These are phyloP conservation scores for Mesembryanthemum crystallinum DNA, from an alignment of 148 eudicot species.

Conservation along the genomic window DNA sequence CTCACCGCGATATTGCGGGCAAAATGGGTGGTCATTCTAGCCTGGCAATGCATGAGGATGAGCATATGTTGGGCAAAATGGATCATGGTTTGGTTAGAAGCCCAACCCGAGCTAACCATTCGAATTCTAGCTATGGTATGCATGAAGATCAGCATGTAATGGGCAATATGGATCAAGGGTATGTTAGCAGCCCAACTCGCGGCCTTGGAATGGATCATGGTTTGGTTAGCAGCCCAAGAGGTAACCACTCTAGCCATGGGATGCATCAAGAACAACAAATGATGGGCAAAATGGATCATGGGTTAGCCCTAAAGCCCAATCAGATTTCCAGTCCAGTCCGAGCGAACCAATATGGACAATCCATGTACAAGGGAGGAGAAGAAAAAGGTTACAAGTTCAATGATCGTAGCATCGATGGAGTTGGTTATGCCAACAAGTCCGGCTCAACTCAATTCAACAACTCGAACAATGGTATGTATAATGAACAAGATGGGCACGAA, in stretches of 20 bases:
- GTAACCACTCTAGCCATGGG: not conserved
- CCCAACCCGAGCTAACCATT: not conserved
- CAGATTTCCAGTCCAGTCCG: not conserved
- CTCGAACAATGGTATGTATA: not conserved
- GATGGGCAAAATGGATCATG: slow-evolving; percentile 8
- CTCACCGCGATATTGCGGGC: not conserved
- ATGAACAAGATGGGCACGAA: not conserved
- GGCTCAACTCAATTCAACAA: not conserved
- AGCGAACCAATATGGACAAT: slow-evolving; percentile 1
- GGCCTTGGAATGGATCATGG: slow-evolving; percentile 5
- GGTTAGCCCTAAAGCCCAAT: not conserved
- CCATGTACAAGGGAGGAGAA: slow-evolving; percentile 7
- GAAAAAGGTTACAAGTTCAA: slow-evolving; percentile 2
- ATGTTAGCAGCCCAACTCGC: not conserved
- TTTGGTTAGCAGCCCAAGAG: not conserved
- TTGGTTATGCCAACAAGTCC: not conserved
- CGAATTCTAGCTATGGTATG: not conserved
- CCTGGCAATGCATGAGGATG: not conserved
- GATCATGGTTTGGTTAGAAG: not conserved
- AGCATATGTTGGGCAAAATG: slow-evolving; percentile 12
- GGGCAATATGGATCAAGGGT: slow-evolving; percentile 3
- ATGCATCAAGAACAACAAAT: slow-evolving; percentile 19
- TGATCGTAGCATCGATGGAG: not conserved
- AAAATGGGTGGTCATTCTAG: not conserved
- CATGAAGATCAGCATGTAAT: slow-evolving; percentile 15